phyloP scores from a whole-genome alignment of 1,284 basidiomycete genomes.

The Leccinum pachyderme region DNA sequence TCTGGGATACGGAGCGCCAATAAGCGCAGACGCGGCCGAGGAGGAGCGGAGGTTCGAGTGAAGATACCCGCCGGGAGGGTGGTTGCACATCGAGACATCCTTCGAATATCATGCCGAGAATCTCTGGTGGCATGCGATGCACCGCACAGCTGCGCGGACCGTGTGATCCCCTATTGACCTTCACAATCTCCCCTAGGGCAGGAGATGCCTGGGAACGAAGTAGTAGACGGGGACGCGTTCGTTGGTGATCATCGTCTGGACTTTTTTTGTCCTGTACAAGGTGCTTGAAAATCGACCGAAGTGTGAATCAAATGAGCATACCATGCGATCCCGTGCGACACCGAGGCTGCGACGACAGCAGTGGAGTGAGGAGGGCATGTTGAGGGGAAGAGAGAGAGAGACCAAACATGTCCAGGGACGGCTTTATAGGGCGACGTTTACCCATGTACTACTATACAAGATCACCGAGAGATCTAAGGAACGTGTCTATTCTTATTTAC shows the following conservation, averaged over 20 bases:
- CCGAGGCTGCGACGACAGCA: background rate
- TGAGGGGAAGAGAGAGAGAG: background rate
- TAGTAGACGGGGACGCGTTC: background rate
- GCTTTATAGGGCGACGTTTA: conserved; percentile 6
- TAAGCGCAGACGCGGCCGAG: conserved; percentile 24
- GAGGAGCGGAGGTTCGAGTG: conserved; percentile 19
- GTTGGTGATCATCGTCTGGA: background rate
- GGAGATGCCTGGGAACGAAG: background rate
- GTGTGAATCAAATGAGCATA: conserved; percentile 4
- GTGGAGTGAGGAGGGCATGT: conserved; percentile 2
- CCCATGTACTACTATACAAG: background rate
- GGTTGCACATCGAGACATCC: conserved; percentile 12
- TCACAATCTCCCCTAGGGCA: background rate
- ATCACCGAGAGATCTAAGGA: no score
- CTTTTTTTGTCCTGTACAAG: conserved; percentile 3
- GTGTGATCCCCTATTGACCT: background rate
- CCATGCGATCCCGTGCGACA: conserved; percentile 5
- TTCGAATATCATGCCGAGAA: conserved; percentile 28
- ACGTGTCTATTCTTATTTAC: no score
- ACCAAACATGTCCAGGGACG: background rate
- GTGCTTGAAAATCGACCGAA: background rate
- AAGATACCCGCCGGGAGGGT: background rate
- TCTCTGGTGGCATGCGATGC: conserved; percentile 25
- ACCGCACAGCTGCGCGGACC: background rate
- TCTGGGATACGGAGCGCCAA: conserved; percentile 21